phyloP scores from a whole-genome alignment of 768 basidiomycete species.

The Chalciporus chontae region DNA sequence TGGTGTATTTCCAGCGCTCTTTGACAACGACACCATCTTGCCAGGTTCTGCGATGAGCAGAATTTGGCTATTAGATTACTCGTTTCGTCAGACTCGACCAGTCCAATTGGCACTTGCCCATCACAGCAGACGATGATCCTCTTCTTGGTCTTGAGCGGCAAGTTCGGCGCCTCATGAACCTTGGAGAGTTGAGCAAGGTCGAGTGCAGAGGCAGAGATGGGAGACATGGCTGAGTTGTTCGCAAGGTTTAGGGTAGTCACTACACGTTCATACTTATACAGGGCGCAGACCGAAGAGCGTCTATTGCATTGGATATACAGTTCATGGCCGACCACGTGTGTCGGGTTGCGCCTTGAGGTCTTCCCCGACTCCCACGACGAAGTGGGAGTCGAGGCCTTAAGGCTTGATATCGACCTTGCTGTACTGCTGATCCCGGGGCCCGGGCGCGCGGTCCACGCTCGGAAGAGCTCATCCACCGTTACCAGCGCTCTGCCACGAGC shows the following conservation, averaged over 20 bases:
- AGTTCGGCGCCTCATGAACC: background rate
- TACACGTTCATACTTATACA: constrained; percentile 24
- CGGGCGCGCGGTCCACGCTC: too few relatives aligned
- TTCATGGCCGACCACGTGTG: background rate
- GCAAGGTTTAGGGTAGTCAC: background rate
- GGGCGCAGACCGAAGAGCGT: background rate
- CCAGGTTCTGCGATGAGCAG: constrained; percentile 52
- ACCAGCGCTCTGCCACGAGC: too few relatives aligned
- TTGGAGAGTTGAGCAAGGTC: constrained; percentile 1
- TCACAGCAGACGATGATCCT: constrained; percentile 74
- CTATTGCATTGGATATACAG: too few relatives aligned
- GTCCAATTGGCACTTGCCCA: constrained; percentile 43
- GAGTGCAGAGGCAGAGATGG: background rate
- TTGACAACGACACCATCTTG: constrained; percentile 54
- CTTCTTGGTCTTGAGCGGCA: constrained; percentile 37
- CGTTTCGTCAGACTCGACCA: background rate
- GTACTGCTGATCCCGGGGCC: too few relatives aligned
- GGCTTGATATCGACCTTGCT: too few relatives aligned
- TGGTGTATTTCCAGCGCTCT: constrained; percentile 50
- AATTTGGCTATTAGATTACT: background rate
- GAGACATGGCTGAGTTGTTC: constrained; percentile 11
- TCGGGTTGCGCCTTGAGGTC: background rate
- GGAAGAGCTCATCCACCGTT: too few relatives aligned
- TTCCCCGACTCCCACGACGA: too few relatives aligned
- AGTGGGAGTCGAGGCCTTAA: too few relatives aligned